phyloP scores from a whole-genome alignment of 1,284 basidiomycete species.

The Coniferiporia weirii region DNA sequence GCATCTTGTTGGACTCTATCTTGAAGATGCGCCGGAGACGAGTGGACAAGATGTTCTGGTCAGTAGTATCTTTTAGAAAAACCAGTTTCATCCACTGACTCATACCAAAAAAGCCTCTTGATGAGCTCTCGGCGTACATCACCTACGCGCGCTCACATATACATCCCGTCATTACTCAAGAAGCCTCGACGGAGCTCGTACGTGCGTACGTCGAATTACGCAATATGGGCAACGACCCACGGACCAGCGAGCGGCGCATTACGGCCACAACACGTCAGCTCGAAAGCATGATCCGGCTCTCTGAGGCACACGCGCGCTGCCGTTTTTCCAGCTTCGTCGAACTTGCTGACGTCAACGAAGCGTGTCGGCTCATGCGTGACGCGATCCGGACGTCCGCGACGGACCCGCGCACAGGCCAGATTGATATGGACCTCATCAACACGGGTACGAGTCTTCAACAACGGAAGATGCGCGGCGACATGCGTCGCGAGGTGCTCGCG shows the following conservation, averaged over 20 bases:
- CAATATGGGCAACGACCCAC: slow-evolving; percentile 85
- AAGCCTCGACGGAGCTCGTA: slow-evolving; percentile 82
- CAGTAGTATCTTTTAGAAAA: slow-evolving; percentile 27
- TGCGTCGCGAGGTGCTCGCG: slow-evolving; percentile 71
- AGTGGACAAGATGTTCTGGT: slow-evolving; percentile 76
- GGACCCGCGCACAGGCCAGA: slow-evolving; percentile 92
- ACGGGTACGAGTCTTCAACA: slow-evolving; percentile 88
- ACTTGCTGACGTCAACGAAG: slow-evolving; percentile 85
- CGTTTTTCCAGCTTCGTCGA: slow-evolving; percentile 84
- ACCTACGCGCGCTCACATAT: slow-evolving; percentile 89
- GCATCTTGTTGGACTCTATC: slow-evolving; percentile 89
- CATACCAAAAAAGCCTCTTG: slow-evolving; percentile 57
- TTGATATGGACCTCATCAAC: slow-evolving; percentile 94
- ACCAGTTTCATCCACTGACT: neutral
- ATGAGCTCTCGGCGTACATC: slow-evolving; percentile 91
- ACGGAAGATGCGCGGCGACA: slow-evolving; percentile 77
- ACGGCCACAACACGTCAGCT: slow-evolving; percentile 97
- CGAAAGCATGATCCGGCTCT: slow-evolving; percentile 96
- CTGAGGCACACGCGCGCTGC: slow-evolving; percentile 96
- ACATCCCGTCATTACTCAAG: slow-evolving; percentile 85
- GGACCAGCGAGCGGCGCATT: slow-evolving; percentile 87
- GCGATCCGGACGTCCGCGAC: slow-evolving; percentile 92
- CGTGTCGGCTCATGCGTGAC: slow-evolving; percentile 88
- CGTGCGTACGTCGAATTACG: slow-evolving; percentile 90
- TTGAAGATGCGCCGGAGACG: slow-evolving; percentile 81